Conservation (phyloP, 805 yeast species). For the Candida chauliodis region DNA sequence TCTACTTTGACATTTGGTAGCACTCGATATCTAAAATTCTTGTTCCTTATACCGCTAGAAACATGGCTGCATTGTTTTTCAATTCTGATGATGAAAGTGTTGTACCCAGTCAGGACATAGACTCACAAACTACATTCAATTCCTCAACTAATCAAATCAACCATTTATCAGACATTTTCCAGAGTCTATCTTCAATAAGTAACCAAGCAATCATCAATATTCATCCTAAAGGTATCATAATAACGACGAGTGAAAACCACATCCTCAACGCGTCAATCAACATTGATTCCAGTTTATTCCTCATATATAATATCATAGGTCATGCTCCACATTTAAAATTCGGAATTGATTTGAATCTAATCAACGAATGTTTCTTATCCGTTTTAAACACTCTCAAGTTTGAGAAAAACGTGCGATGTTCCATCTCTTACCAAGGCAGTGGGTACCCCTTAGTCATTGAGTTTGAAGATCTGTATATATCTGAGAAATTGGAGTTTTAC, state of each 20-base stretch:
- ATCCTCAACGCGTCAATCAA: constrained; percentile 30
- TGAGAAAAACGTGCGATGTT: constrained; percentile 28
- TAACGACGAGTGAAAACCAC: constrained; percentile 36
- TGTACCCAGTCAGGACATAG: not conserved
- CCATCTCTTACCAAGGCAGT: constrained; percentile 34
- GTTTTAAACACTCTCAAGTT: constrained; percentile 18
- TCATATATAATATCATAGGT: constrained; percentile 20
- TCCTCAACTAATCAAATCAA: constrained; percentile 36
- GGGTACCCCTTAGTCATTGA: constrained; percentile 38
- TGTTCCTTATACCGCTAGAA: not conserved
- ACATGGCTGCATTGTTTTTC: constrained; percentile 4
- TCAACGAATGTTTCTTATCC: constrained; percentile 34
- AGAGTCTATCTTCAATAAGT: constrained; percentile 28
- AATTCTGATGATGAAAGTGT: constrained; percentile 2
- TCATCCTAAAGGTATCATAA: constrained; percentile 26
- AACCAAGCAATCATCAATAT: constrained; percentile 34
- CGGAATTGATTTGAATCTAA: constrained; percentile 35
- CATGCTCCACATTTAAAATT: constrained; percentile 16
- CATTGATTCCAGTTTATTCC: constrained; percentile 36
- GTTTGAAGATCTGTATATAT: constrained; percentile 38
- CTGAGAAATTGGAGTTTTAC: constrained; percentile 39
- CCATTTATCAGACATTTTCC: constrained; percentile 36
- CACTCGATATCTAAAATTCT: not conserved
- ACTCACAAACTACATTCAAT: constrained; percentile 16
- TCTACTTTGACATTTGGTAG: not conserved